Percentiles rank a stretch among this genome's conserved stretches.
Evolutionary conservation across 768 basidiomycete species (phyloP).

Genomic region (Zangia roseola): DNA sequence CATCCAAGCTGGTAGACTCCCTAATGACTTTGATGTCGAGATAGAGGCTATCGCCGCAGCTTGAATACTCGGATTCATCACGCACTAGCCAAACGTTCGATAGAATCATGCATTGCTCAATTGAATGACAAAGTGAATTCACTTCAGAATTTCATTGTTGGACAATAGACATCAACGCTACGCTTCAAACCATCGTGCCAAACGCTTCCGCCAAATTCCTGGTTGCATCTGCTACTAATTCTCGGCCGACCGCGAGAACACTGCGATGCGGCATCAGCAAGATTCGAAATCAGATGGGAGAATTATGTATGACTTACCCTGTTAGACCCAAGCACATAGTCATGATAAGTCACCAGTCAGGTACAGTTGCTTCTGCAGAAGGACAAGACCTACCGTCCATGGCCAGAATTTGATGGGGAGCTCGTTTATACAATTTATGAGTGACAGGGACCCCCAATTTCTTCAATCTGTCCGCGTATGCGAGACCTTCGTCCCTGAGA

Average conservation of each 20-base stretch:
- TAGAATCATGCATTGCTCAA: too few species aligned
- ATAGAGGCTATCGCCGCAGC: slow-evolving; percentile 64
- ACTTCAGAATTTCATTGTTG: slow-evolving; percentile 1
- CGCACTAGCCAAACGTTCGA: background rate
- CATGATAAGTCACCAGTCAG: background rate
- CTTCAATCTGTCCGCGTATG: slow-evolving; percentile 58
- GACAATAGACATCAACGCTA: background rate
- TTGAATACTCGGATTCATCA: slow-evolving; percentile 9
- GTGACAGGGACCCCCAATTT: slow-evolving; percentile 54
- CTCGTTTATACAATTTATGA: slow-evolving; percentile 56
- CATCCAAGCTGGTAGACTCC: slow-evolving; percentile 70
- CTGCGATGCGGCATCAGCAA: slow-evolving; percentile 27
- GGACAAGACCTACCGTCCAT: slow-evolving; percentile 58
- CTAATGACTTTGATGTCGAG: slow-evolving; percentile 70
- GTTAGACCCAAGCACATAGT: background rate
- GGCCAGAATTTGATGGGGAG: slow-evolving; percentile 71
- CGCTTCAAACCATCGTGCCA: slow-evolving; percentile 8
- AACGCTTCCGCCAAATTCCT: slow-evolving; percentile 35
- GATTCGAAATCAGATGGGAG: background rate
- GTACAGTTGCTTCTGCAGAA: background rate
- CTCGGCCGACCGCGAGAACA: slow-evolving; percentile 36
- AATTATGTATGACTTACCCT: slow-evolving; percentile 20
- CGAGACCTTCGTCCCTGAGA: slow-evolving; percentile 64
- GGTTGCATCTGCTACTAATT: slow-evolving; percentile 39
- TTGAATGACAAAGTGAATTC: background rate